Evolutionary conservation across 2,329 filamentous ascomycete species (phyloP), one percentile per base, ranked within the genome.

Genomic region (Ascochyta lentis): DNA sequence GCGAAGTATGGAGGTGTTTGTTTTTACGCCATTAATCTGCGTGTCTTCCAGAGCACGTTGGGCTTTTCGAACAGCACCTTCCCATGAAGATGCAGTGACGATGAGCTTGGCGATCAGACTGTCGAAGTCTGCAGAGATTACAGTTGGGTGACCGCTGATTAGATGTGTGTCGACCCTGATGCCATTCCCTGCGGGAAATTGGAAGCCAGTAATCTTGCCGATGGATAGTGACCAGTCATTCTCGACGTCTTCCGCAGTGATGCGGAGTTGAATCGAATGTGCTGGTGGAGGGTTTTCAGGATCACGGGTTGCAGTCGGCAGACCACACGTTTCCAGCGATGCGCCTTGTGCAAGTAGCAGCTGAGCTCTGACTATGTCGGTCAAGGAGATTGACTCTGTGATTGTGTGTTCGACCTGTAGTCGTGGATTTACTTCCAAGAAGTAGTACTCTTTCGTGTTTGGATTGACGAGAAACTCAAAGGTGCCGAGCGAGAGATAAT

Each of bases 381-480:
- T 71, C 0, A 74, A 76, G 6, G 79, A 80, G 7, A 88, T 81
- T 3, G 76, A 78, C 60, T 87, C 85, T 0, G 84, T 86, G 49
- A 87, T 81, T 1, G 85, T 86, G 64, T 87, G 85, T 60, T 87
- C 85, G 35, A 87, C 85, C 64, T 87, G 84, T 2, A 87, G 68
- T 3, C 85, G 77, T 0, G 85, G 84, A 51, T 87, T 87, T 59
- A 86, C 79, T 63, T 87, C 85, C 6, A 87, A 70, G 61, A 87
- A 87, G 70, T 81, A 87, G 67, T 81, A 84, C 23, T 83, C 79
- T 1, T 68, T 67, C 0, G 72, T 79, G 0, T 70, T 56, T 10
- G 81, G 79, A 53, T 83, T 83, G 12, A 86, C 78, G 0, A 89
- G 76, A 54, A 88, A 89, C 66, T 89, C 86, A 59, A 87, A 87